Percentiles rank a stretch among this genome's conserved stretches.
phyloP scores from a whole-genome alignment of 148 eudicot genomes.

The Polygonum aviculare region DNA sequence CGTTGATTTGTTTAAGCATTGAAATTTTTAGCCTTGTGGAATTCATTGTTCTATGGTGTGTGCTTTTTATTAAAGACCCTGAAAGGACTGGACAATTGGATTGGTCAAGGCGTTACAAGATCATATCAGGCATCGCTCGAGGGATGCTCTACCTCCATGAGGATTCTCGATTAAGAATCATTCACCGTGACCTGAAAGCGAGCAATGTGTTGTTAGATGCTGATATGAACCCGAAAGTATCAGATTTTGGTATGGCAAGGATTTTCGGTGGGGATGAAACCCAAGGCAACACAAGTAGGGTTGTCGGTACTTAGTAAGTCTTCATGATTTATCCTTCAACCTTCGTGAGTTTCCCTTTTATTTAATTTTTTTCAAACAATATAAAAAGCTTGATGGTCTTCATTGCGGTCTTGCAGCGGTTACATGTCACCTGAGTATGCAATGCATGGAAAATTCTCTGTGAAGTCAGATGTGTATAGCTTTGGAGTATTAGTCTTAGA shows the following conservation, averaged over 20 bases:
- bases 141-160: slow-evolving; percentile 23
- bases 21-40: not conserved
- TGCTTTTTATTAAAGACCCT: slow-evolving; percentile 4
- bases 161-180: slow-evolving; percentile 14
- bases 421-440: slow-evolving; percentile 46
- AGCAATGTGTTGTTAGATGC: slow-evolving; percentile 14
- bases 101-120: slow-evolving; percentile 18
- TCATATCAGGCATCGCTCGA: slow-evolving; percentile 18
- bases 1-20: not conserved
- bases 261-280: slow-evolving; percentile 17
- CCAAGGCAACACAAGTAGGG: slow-evolving; percentile 13
- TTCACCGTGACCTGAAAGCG: slow-evolving; percentile 20
- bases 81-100: slow-evolving; percentile 9
- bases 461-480: not conserved
- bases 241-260: slow-evolving; percentile 22
- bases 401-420: slow-evolving; percentile 20
- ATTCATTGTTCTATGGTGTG: not conserved
- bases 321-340: not conserved
- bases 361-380: not conserved
- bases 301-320: slow-evolving; percentile 17
- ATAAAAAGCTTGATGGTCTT: not conserved
- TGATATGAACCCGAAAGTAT: slow-evolving; percentile 17
- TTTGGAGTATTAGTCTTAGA: too few relatives aligned
- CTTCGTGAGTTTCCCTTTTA: not conserved
- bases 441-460: slow-evolving; percentile 24